These are phyloP conservation scores for Cryomyces minteri DNA, from an alignment of 495 filamentous ascomycete genomes.

Conservation along the genomic window DNA sequence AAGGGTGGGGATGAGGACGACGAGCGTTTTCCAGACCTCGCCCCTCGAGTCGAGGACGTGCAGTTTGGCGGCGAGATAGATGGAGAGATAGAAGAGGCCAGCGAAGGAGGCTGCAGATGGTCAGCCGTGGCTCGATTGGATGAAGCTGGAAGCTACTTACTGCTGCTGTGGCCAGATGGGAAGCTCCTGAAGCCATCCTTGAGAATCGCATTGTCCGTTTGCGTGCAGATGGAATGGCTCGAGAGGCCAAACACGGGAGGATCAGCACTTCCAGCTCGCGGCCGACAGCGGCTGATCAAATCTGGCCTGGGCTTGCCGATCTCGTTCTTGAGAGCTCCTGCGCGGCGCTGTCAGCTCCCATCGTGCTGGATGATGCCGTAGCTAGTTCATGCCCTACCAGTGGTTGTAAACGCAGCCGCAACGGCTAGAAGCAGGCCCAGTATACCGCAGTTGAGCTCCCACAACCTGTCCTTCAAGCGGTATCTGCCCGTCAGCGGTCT, in stretches of 20 bases:
- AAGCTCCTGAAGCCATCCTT: constrained; percentile 79
- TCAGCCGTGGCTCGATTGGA: not conserved
- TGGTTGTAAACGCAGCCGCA: constrained; percentile 53
- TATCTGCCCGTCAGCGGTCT: constrained; percentile 46
- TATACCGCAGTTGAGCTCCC: constrained; percentile 71
- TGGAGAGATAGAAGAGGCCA: constrained; percentile 63
- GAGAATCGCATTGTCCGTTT: constrained; percentile 41
- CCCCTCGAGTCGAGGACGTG: constrained; percentile 48
- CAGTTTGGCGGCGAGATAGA: constrained; percentile 37
- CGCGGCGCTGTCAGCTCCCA: not conserved
- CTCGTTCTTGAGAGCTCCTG: constrained; percentile 60
- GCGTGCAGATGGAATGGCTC: constrained; percentile 48
- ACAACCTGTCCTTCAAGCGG: constrained; percentile 45
- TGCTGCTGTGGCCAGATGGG: constrained; percentile 43
- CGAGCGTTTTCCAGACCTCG: constrained; percentile 52
- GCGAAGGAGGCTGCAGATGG: constrained; percentile 39
- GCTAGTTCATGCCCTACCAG: constrained; percentile 18
- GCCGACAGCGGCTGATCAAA: constrained; percentile 51
- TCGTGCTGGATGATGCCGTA: not conserved
- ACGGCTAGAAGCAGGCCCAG: constrained; percentile 53
- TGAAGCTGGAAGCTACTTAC: constrained; percentile 16
- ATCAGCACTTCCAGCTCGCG: constrained; percentile 17
- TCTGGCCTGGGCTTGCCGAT: constrained; percentile 77
- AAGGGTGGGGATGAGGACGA: constrained; percentile 43
- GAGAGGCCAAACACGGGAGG: constrained; percentile 33